These are phyloP conservation scores for Aspergillus hancockii DNA, from an alignment of 495 filamentous ascomycete genomes.

Conservation along the genomic window DNA sequence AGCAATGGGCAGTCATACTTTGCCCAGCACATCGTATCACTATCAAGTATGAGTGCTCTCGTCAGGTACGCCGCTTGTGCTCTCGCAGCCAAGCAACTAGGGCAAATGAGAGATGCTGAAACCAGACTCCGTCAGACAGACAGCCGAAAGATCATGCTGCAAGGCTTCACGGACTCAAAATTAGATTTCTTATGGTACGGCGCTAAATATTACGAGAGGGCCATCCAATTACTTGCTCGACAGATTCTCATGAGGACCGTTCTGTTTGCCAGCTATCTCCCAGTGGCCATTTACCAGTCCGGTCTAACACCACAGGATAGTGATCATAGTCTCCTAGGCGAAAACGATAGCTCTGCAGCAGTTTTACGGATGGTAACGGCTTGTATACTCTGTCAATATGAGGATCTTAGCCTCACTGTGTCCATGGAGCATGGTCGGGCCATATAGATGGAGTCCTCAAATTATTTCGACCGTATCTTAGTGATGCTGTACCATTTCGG, in stretches of 20 bases:
- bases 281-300: conserved; percentile 13
- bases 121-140: conserved; percentile 8
- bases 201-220: conserved; percentile 29
- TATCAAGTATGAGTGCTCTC: conserved; percentile 16
- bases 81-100: conserved; percentile 25
- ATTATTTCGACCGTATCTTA: conserved; percentile 14
- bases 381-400: conserved; percentile 25
- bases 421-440: conserved; percentile 22
- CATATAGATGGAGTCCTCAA: conserved; percentile 23
- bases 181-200: conserved; percentile 29
- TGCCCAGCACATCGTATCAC: conserved; percentile 14
- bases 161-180: conserved; percentile 8
- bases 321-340: neutral
- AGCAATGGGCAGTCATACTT: conserved; percentile 20
- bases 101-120: conserved; percentile 19
- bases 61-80: conserved; percentile 26
- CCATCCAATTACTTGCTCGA: conserved; percentile 21
- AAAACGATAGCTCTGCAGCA: conserved; percentile 7
- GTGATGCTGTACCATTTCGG: conserved; percentile 1
- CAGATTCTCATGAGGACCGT: conserved; percentile 16
- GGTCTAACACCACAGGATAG: conserved; percentile 3
- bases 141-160: conserved; percentile 7
- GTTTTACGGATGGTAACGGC: conserved; percentile 17
- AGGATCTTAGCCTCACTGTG: conserved; percentile 23
- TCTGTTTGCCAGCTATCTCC: conserved; percentile 12